Evolutionary conservation across 2,329 filamentous ascomycete species (phyloP), one percentile per base, ranked within the genome.

Genomic region (Colletotrichum cordylinicola): DNA sequence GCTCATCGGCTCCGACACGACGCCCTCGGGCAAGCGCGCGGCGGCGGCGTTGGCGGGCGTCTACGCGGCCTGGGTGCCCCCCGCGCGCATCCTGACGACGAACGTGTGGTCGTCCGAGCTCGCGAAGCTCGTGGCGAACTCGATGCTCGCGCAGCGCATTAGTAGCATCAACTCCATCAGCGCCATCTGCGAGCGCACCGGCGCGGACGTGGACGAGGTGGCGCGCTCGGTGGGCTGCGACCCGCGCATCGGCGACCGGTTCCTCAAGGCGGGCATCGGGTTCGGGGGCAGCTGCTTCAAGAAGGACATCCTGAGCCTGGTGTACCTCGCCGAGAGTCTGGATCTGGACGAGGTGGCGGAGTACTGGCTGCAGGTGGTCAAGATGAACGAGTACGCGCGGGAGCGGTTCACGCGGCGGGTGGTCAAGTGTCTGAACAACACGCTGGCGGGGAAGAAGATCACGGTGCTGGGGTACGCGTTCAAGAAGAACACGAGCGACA

Each of bases 261-360:
- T 95, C 84, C 87, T 96, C 60, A 93, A 94, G 83, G 92, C 94
- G 7, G 92, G 92, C 43, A 90, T 95, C 58, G 94, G 94, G 9
- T 96, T 96, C 80, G 94, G 94, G 70, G 94, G 94, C 18, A 94
- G 92, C 77, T 96, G 94, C 84, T 96, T 96, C 88, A 92, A 93
- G 83, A 96, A 96, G 84, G 94, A 96, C 81, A 90, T 96, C 43
- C 87, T 94, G 64, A 94, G 91, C 82, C 85, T 96, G 56, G 90
- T 93, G n/a, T 95, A 96, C 83, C 88, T 96, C 21, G 92, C 94
- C 21, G 92, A 95, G 80, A 91, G 90, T 3, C 87, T 95, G 72
- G 90, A 92, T 62, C 87, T 96, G 12, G 88, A 90, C 4, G 93
- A 96, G 80, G 94, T 96, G 1, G 93, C 91, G 27, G 89, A 92